phyloP scores from a whole-genome alignment of 2,329 filamentous ascomycete genomes.

The Hypoxylon sp. region DNA sequence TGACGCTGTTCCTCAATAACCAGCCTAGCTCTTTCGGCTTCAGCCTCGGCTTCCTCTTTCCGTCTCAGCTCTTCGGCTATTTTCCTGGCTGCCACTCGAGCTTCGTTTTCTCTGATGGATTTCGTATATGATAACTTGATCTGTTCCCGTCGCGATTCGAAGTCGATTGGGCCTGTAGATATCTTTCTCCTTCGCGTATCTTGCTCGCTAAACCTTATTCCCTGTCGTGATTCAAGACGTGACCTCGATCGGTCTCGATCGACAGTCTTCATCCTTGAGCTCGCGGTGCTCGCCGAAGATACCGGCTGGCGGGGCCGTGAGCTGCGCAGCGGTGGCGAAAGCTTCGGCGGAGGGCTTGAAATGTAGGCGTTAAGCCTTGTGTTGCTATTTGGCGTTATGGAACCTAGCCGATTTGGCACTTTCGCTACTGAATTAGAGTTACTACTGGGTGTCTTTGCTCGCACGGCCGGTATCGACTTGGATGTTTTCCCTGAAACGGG shows the following conservation, averaged over 20 bases:
- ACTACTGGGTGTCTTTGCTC: slow-evolving; percentile 56
- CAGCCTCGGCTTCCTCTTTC: slow-evolving; percentile 59
- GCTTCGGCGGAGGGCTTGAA: slow-evolving; percentile 72
- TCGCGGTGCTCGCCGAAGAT: slow-evolving; percentile 75
- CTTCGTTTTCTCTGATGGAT: slow-evolving; percentile 79
- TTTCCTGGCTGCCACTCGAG: slow-evolving; percentile 57
- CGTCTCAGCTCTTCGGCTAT: slow-evolving; percentile 63
- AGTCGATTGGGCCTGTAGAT: slow-evolving; percentile 79
- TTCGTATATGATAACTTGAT: slow-evolving; percentile 88
- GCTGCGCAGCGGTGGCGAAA: slow-evolving; percentile 81
- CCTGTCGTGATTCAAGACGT: slow-evolving; percentile 44
- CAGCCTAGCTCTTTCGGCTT: slow-evolving; percentile 17
- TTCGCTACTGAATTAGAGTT: slow-evolving; percentile 47
- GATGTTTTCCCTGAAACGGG: slow-evolving; percentile 53
- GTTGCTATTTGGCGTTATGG: slow-evolving; percentile 61
- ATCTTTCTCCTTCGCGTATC: slow-evolving; percentile 60
- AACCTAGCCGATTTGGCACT: slow-evolving; percentile 51
- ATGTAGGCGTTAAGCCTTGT: slow-evolving; percentile 77
- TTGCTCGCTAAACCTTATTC: slow-evolving; percentile 51
- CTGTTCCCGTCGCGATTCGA: slow-evolving; percentile 80
- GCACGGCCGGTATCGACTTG: slow-evolving; percentile 45
- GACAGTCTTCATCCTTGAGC: slow-evolving; percentile 71
- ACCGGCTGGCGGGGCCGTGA: slow-evolving; percentile 83
- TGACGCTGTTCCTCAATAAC: slow-evolving; percentile 8
- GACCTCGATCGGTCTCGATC: slow-evolving; percentile 63